These are phyloP conservation scores for Aspergillus ustus DNA, from an alignment of 2,329 filamentous ascomycete species.

Conservation along the genomic window DNA sequence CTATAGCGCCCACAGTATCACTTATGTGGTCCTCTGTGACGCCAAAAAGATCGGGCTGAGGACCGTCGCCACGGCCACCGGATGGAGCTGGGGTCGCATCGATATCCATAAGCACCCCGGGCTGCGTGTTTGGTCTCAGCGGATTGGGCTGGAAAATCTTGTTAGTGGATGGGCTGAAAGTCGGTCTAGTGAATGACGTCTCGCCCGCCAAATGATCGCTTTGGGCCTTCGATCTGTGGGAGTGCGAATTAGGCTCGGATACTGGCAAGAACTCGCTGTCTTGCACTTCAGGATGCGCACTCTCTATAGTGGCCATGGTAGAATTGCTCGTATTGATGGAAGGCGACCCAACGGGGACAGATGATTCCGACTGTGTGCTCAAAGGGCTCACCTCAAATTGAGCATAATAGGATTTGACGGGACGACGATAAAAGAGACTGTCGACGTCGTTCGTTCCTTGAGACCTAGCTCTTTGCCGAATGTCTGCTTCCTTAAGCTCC, in stretches of 20 bases:
- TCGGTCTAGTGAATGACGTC: neutral
- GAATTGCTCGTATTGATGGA: neutral
- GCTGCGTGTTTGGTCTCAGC: neutral
- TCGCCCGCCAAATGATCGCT: conserved; percentile 5
- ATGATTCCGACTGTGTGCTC: conserved; percentile 16
- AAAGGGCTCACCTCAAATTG: conserved; percentile 25
- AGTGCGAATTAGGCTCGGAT: neutral
- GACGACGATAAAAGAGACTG: conserved; percentile 30
- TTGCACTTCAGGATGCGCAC: neutral
- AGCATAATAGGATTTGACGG: conserved; percentile 29
- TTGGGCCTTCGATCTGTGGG: neutral
- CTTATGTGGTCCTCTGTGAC: conserved; percentile 67
- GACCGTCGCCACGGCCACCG: neutral
- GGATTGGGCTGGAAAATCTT: conserved; percentile 9
- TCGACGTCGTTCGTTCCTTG: conserved; percentile 27
- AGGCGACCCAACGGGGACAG: neutral
- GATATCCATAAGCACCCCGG: conserved; percentile 7
- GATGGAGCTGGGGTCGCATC: neutral
- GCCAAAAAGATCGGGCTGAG: conserved; percentile 3
- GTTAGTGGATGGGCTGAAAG: neutral
- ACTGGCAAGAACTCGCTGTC: neutral
- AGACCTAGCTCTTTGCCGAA: conserved; percentile 42
- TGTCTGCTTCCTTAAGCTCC: conserved; percentile 69
- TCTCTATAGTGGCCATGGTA: neutral
- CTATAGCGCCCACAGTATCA: conserved; percentile 95